Evolutionary conservation across 805 yeast genomes (phyloP), one percentile per base, ranked within the genome.

Genomic region (Zygosaccharomyces gambellarensis): DNA sequence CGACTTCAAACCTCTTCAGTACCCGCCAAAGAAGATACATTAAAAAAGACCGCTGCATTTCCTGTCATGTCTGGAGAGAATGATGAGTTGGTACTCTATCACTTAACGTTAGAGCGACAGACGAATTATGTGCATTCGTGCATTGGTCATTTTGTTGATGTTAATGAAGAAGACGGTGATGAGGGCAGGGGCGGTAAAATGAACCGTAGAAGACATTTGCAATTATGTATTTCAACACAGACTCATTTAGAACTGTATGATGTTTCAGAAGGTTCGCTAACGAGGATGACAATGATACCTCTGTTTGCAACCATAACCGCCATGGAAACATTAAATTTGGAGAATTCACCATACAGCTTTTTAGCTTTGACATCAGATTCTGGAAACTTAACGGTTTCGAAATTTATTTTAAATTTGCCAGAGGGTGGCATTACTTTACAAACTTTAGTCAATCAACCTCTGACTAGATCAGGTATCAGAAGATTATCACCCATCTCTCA

Each of bases 351-450:
- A 0, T 72, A 70, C 47, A 94, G 88, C 54, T 70, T 71, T 25
- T 52, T 90, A n/a, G 76, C 83, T 5, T 62, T 88, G 2, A 78
- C 92, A 0, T 81, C 94, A 0, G 97, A 90, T 60, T 78, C 95
- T 1, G 97, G 97, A 0, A 80, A 80, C 50, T 53, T 90, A 19
- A 70, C 80, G 0, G 61, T 87, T 0, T 65, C 82, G 9, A 77
- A 80, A 47, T 75, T 77, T 50, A 66, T 73, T 14, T 34, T 21
- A 17, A 48, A 46, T 25, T 38, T 29, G 9, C 39, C 48, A 3
- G 22, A 23, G 3, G 43, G 30, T n/a, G 19, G 48, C 5, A 43
- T 51, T 19, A 30, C 44, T 30, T 57, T 71, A 19, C 68, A 76
- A 28, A 72, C 84, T 7, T 47, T 76, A 0, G 61, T 72, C 30